These are phyloP conservation scores for Aspergillus sclerotioniger DNA, from an alignment of 495 filamentous ascomycete genomes.

Conservation along the genomic window DNA sequence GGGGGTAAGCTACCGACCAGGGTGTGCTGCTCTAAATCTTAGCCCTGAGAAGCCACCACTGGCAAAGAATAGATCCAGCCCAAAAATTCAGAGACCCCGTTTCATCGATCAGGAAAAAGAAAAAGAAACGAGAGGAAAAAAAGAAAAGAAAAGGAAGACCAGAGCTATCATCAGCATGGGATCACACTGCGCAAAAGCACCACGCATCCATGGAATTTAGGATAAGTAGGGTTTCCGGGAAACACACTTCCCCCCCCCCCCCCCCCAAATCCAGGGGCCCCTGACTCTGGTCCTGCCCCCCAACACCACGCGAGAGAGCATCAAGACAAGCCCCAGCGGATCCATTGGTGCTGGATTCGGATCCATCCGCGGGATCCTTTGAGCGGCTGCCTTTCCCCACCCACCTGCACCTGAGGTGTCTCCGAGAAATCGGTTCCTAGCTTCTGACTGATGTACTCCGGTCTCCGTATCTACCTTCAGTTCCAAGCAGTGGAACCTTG, in stretches of 20 bases:
- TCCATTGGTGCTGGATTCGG: constrained; percentile 22
- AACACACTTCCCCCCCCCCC: constrained; percentile 2
- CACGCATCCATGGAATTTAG: not conserved
- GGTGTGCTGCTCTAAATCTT: not conserved
- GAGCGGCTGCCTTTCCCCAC: constrained; percentile 21
- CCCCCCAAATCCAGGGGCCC: constrained; percentile 16
- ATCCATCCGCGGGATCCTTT: constrained; percentile 24
- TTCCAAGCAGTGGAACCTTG: constrained; percentile 23
- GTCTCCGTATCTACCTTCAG: constrained; percentile 12
- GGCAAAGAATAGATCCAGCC: constrained; percentile 8
- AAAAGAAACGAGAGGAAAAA: constrained; percentile 6
- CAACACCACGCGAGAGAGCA: constrained; percentile 23
- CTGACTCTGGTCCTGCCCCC: constrained; percentile 3
- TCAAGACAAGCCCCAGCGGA: constrained; percentile 22
- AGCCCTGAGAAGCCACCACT: not conserved
- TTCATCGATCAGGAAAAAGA: not conserved
- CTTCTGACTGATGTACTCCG: constrained; percentile 15
- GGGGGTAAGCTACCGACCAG: constrained; percentile 4
- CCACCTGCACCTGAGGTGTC: constrained; percentile 19
- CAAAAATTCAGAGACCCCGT: constrained; percentile 12
- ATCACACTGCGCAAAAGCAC: not conserved
- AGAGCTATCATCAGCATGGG: not conserved
- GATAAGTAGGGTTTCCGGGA: constrained; percentile 1
- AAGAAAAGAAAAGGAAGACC: not conserved
- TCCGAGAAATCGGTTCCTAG: constrained; percentile 24